Base-by-base conservation (phyloP, 179 eudicot species). In the Gypsophila paniculata region DNA sequence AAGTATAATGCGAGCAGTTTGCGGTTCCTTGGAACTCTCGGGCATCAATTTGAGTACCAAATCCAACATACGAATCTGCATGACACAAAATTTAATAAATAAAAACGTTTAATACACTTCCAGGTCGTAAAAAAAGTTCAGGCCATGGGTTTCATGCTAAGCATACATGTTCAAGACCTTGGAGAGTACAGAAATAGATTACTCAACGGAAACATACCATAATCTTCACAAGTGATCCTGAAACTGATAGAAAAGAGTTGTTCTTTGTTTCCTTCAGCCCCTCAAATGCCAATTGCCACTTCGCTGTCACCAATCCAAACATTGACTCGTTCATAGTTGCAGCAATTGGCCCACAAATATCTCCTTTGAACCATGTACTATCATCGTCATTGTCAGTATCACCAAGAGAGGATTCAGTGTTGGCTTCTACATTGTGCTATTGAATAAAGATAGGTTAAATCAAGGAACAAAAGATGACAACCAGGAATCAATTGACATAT, bases 221-320 rank as follows among this genome's bases (percentile, higher is more conserved):
- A 65, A 75, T 78, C 85, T 86, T 95, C 83, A 86, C 62, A n/a
- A 95, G 91, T 61, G 97, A 95, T 67, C 93, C 99, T 63, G 95
- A 86, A 68, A 85, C 90, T 69, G 96, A 87, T 69, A 95, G 85
- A 83, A 92, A 92, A 62, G 85, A 85, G 54, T 87, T 84, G 76
- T 92, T 85, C 74, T 90, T 91, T 25, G 88, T 86, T 83, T 92
- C 89, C 87, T 95, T 95, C 83, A 95, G 79, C 78, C 88, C 84
- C 44, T 92, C 99, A 82, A 88, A 90, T 68, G 97, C 88, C 74
- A 79, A 74, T 49, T 86, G 94, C 99, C 99, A 95, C 83, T 87
- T 91, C 64, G 86, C 84, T 75, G 84, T 68, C 39, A 90, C 91
- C 68, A 95, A 71, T 55, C 72, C 85, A 75, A 95, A 92, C 99